Conservation (phyloP, 192 early-diverging fungal genomes). For the Umbelopsis vinacea region DNA sequence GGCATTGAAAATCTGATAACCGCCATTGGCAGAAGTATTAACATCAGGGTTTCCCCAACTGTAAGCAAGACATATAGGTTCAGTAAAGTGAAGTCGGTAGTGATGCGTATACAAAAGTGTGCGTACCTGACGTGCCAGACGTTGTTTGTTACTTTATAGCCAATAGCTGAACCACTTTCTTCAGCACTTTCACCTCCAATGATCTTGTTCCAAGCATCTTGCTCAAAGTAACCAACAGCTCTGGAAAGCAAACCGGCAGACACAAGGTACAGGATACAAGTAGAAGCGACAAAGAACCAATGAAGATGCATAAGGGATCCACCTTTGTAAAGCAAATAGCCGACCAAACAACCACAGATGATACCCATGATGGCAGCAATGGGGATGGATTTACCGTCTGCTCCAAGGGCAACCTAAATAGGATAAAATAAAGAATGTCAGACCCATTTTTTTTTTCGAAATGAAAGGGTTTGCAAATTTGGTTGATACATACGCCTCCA, state of each 20-base stretch:
- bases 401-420: constrained; percentile 62
- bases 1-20: constrained; percentile 76
- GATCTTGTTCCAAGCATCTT: constrained; percentile 63
- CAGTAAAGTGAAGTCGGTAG: not conserved
- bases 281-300: constrained; percentile 79
- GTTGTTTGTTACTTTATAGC: constrained; percentile 37
- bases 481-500: constrained; percentile 67
- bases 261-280: constrained; percentile 77
- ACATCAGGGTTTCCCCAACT: constrained; percentile 65
- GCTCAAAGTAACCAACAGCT: constrained; percentile 68
- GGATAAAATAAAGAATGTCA: not conserved
- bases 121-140: constrained; percentile 32
- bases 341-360: constrained; percentile 67
- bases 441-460: not conserved
- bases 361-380: constrained; percentile 79
- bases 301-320: constrained; percentile 71
- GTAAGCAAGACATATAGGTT: not conserved
- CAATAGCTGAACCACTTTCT: constrained; percentile 48
- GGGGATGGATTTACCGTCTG: constrained; percentile 71
- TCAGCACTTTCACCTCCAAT: constrained; percentile 72
- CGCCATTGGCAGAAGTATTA: constrained; percentile 42
- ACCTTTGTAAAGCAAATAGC: constrained; percentile 75
- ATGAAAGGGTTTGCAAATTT: not conserved
- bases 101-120: constrained; percentile 39
- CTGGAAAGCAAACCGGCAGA: constrained; percentile 81